Percentiles rank a stretch among this genome's conserved stretches.
phyloP scores from a whole-genome alignment of 495 filamentous ascomycete genomes.

The Penicillium steckii region DNA sequence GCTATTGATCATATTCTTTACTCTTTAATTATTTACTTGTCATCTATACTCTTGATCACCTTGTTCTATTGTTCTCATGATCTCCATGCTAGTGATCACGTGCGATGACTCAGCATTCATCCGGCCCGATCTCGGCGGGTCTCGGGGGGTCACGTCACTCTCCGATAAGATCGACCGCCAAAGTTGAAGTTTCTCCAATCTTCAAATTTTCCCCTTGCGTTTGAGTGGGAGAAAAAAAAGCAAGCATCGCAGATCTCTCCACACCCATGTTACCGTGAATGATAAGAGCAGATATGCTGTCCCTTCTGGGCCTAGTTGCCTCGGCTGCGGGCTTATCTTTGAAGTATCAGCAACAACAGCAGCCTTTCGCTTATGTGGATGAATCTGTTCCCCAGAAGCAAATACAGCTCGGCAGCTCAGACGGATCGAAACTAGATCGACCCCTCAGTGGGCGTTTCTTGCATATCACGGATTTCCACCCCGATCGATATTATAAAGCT shows the following conservation, averaged over 20 bases:
- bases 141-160: background rate
- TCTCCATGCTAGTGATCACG: too few species aligned
- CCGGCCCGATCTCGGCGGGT: background rate
- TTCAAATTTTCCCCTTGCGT: background rate
- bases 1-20: too few species aligned
- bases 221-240: background rate
- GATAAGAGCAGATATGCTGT: background rate
- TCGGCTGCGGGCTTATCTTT: background rate
- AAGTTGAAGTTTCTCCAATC: background rate
- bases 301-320: background rate
- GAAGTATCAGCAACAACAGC: background rate
- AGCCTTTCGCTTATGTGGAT: background rate
- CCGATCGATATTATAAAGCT: conserved; percentile 78
- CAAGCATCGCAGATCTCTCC: background rate
- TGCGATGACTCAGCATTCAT: conserved; percentile 16
- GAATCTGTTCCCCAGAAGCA: background rate
- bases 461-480: conserved; percentile 94
- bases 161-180: background rate
- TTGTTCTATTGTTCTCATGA: too few species aligned
- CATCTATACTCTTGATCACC: too few species aligned
- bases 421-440: background rate
- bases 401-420: background rate
- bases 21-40: too few species aligned
- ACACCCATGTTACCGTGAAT: background rate
- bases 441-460: conserved; percentile 69